Base-by-base conservation (phyloP, 306 rosid genomes). In the Gastrolobium villosum region DNA sequence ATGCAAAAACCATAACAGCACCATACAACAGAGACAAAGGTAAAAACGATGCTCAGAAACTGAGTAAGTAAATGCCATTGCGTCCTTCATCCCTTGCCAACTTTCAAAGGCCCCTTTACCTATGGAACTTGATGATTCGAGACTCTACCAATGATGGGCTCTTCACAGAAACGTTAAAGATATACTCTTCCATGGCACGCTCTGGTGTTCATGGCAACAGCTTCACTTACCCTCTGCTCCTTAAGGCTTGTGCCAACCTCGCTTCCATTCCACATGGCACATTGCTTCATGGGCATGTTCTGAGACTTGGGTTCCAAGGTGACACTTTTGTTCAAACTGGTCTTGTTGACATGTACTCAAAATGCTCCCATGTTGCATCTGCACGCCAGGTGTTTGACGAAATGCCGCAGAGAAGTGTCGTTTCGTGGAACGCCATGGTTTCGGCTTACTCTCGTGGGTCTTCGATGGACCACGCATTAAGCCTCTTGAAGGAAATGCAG, bases 341-440 rank as follows among this genome's bases (percentile, higher is more conserved):
- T 44, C 81, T 86, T 10, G 46, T 82, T 45, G 86, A 65, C 28
- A 37, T 86, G 73, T 86, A 79, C 46, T 43, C 84, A 1, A 82
- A 76, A 44, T 82, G 86, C 67, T 70, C 63, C 10, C 34, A 65
- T 74, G 26, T 20, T 20, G 26, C 26, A 20, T 20, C 26, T 20
- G 26, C 26, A 20, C 26, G 82, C 37, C 53, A 3, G 10, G 70
- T 90, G 79, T 92, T 90, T 8, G 83, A 75, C 63, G 89, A 84
- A 77, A 92, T 87, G 93, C 73, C 60, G 7, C 81, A 65, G 0
- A 87, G 88, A 81, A 92, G 82, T 70, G 76, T 80, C 2, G 85
- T 92, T 31, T 84, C 91, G 3, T 92, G 91, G 91, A 92, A 92
- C 2, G 55, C 94, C 72, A 65, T 90, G 78, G 77, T 92, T 82